A percentile compares a stretch with the other conserved stretches of the same genome.
These are phyloP conservation scores for Roridomyces roridus DNA, from an alignment of 768 basidiomycete genomes.

Conservation along the genomic window DNA sequence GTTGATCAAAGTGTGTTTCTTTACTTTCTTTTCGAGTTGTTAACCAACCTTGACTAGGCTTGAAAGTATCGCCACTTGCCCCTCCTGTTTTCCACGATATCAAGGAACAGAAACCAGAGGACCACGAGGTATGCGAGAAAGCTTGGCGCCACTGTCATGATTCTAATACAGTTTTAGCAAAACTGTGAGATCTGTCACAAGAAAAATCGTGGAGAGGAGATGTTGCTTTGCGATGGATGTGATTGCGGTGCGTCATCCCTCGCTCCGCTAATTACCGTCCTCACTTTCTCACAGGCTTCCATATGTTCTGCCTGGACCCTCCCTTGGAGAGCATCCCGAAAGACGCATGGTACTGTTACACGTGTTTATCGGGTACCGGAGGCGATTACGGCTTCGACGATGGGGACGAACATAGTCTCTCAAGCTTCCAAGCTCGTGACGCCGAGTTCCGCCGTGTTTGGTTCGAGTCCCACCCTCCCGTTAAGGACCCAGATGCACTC, in stretches of 20 bases:
- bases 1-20: conserved; percentile 54
- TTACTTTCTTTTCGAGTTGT: not conserved
- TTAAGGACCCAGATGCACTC: conserved; percentile 36
- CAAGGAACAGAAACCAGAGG: conserved; percentile 49
- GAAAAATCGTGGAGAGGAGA: conserved; percentile 87
- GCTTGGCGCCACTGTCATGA: conserved; percentile 28
- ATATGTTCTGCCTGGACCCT: conserved; percentile 96
- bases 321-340: conserved; percentile 86
- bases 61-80: conserved; percentile 49
- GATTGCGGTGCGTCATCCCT: conserved; percentile 66
- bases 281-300: conserved; percentile 69
- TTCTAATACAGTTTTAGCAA: conserved; percentile 52
- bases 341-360: conserved; percentile 96
- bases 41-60: conserved; percentile 37
- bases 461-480: conserved; percentile 82
- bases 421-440: conserved; percentile 92
- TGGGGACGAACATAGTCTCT: conserved; percentile 92
- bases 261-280: conserved; percentile 13
- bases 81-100: conserved; percentile 57
- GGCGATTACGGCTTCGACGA: conserved; percentile 99
- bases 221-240: conserved; percentile 91
- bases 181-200: conserved; percentile 94
- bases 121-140: conserved; percentile 56
- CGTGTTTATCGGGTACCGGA: conserved; percentile 89
- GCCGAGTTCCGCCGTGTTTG: conserved; percentile 87